Base-by-base conservation (phyloP, 306 rosid species). In the Elaeagnus macrophylla region DNA sequence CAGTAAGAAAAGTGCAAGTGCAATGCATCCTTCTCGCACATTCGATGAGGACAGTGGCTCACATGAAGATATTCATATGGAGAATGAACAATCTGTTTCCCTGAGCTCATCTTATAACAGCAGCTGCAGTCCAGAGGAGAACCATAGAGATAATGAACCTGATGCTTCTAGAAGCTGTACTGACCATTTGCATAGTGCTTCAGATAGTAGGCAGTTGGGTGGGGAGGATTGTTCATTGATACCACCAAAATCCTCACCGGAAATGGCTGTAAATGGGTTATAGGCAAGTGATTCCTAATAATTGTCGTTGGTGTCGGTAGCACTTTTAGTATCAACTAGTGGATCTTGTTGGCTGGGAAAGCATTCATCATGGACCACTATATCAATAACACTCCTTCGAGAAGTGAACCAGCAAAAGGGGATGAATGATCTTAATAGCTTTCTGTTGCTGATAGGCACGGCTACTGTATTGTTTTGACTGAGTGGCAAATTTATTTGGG, bases 251-350 rank as follows among this genome's bases (percentile, higher is more conserved):
- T 79, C 97, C 17, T 86, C 94, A 9, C 83, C 95, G 13, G 95
- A 86, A 67, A 90, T 90, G 97, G 78, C 88, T 60, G 95, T 86
- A 61, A 90, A 90, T 67, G 95, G 97, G 57, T 90, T 88, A 0
- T 90, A 64, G 73, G 53, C 70, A 64, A 13, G 48, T 60, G 65
- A 57, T 20, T 59, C 51, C 59, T 61, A 64, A 52, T 53, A 50
- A 67, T 59, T 61, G 10, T 10, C 45, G 44, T 35, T 19, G 50
- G 55, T 51, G 18, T 54, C 48, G 41, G 12, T 20, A 20, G 15
- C 57, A 57, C 67, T 60, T 57, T 67, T 62, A 57, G 38, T 37
- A 54, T 70, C 54, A 51, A 58, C 77, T 45, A 47, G 67, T 67
- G 60, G 62, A 75, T 62, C 13, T 72, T 68, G 67, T 66, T 64